These are phyloP conservation scores for Cercophora sp. DNA, from an alignment of 495 filamentous ascomycete species.

Conservation along the genomic window DNA sequence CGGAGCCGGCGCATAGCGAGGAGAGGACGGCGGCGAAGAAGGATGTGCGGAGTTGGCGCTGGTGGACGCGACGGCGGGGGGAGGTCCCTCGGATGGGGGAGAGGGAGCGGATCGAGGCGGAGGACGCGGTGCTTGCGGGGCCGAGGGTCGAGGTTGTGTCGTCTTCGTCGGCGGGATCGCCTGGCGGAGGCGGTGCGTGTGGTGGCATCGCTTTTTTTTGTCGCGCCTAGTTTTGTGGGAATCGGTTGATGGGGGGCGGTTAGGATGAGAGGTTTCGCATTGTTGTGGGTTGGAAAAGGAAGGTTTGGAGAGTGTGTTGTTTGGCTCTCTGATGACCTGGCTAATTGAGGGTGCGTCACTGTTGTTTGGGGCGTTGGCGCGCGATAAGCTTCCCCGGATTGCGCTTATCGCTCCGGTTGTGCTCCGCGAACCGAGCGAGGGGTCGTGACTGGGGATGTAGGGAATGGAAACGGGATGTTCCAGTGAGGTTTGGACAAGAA, in stretches of 20 bases:
- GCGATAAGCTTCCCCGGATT: no score
- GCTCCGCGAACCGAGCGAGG: no score
- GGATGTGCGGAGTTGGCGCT: slow-evolving; percentile 32
- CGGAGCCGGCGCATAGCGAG: slow-evolving; percentile 73
- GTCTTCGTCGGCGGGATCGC: slow-evolving; percentile 22
- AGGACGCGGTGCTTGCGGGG: slow-evolving; percentile 27
- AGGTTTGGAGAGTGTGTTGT: background rate
- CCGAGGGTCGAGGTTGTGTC: slow-evolving; percentile 34
- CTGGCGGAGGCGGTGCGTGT: background rate
- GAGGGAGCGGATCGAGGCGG: slow-evolving; percentile 32
- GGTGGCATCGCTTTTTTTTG: background rate
- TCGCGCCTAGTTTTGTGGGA: background rate
- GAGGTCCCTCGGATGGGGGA: slow-evolving; percentile 20
- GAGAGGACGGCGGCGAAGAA: slow-evolving; percentile 39
- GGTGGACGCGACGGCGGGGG: slow-evolving; percentile 18
- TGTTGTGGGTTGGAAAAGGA: background rate
- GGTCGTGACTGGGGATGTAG: no score
- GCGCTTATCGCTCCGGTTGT: no score
- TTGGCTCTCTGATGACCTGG: background rate
- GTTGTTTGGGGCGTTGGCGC: no score
- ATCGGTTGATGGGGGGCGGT: background rate
- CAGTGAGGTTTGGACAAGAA: no score
- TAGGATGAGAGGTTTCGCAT: background rate
- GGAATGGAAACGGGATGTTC: no score
- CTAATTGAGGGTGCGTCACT: background rate